Conservation (phyloP, 768 basidiomycete genomes). For the Rickenella mellea region DNA sequence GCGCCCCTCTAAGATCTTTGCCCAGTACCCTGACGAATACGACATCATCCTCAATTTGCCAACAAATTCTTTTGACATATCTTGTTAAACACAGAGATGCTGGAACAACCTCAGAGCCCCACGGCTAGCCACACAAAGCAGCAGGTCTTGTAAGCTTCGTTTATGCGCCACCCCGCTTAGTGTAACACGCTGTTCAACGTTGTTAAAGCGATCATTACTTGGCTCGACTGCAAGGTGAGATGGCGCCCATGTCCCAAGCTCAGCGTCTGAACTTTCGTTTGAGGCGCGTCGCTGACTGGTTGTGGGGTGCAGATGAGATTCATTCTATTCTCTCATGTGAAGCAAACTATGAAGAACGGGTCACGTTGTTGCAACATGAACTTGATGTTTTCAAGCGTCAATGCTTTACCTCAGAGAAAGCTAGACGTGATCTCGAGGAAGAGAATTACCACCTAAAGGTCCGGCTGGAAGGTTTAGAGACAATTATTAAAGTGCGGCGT, state of each 20-base stretch:
- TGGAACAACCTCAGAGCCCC: not conserved
- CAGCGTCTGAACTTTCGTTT: not conserved
- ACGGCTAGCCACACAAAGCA: not conserved
- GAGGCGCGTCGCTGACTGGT: not conserved
- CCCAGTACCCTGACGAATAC: too few relatives aligned
- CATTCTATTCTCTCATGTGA: conserved; percentile 17
- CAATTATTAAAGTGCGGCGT: too few relatives aligned
- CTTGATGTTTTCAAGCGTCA: conserved; percentile 17
- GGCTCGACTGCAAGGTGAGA: not conserved
- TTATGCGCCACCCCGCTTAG: too few relatives aligned
- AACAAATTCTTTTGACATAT: too few relatives aligned
- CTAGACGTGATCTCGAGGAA: conserved; percentile 8
- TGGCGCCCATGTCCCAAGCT: too few relatives aligned
- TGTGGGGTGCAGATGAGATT: conserved; percentile 13
- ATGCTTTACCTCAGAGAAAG: conserved; percentile 13
- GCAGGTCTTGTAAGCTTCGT: too few relatives aligned
- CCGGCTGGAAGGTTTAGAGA: conserved; percentile 21
- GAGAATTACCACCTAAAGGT: conserved; percentile 9
- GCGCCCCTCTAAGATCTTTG: too few relatives aligned
- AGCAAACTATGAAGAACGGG: conserved; percentile 10
- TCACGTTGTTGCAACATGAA: conserved; percentile 17
- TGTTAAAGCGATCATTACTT: conserved; percentile 1
- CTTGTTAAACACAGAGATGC: not conserved
- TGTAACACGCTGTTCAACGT: too few relatives aligned
- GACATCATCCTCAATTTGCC: too few relatives aligned